Evolutionary conservation across 768 basidiomycete species (phyloP).

Genomic region (Favolaschia claudopus): DNA sequence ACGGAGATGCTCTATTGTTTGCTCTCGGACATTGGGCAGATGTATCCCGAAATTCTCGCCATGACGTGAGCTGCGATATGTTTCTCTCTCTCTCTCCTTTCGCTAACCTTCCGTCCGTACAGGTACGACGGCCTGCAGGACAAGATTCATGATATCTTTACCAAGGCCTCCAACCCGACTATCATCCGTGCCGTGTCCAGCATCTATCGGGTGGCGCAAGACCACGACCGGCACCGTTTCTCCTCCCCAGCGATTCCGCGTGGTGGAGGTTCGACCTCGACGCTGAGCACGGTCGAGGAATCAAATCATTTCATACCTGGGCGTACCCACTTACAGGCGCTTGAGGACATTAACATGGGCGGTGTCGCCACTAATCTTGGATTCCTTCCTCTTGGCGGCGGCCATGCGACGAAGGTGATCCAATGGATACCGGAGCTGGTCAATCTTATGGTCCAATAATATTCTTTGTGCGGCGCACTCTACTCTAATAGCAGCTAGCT

Average conservation of each 20-base stretch:
- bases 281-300: conserved; percentile 71
- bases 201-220: conserved; percentile 74
- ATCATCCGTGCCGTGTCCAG: conserved; percentile 78
- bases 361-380: conserved; percentile 77
- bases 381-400: conserved; percentile 66
- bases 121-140: conserved; percentile 84
- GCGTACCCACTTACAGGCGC: conserved; percentile 60
- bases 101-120: conserved; percentile 9
- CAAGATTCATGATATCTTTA: conserved; percentile 74
- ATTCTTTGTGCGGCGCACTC: conserved; percentile 25
- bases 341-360: conserved; percentile 78
- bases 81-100: conserved; percentile 27
- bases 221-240: conserved; percentile 49
- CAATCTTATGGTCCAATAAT: conserved; percentile 53
- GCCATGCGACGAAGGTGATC: conserved; percentile 68
- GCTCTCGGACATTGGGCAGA: conserved; percentile 71
- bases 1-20: conserved; percentile 81
- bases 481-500: not conserved
- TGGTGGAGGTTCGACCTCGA: conserved; percentile 61
- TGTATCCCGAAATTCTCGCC: conserved; percentile 75
- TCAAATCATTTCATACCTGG: conserved; percentile 52
- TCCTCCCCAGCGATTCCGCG: conserved; percentile 22
- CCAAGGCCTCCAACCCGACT: conserved; percentile 72
- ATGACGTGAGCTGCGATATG: conserved; percentile 84
- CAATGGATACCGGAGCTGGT: conserved; percentile 78